A percentile compares a stretch with the other conserved stretches of the same genome.
phyloP scores from a whole-genome alignment of 176 grass and related monocot genomes.

The Chrysopogon serrulatus region DNA sequence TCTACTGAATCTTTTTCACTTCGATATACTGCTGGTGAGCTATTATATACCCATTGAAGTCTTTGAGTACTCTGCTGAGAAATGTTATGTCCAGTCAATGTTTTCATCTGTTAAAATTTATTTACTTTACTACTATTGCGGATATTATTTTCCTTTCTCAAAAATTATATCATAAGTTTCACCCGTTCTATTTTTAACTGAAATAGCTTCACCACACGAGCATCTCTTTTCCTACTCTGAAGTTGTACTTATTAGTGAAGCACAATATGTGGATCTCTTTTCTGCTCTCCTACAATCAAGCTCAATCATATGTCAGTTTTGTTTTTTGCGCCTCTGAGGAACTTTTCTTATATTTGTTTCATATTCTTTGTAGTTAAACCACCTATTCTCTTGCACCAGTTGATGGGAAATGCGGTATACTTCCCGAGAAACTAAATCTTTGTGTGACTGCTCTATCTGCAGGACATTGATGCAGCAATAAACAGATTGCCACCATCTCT shows the following conservation, averaged over 20 bases:
- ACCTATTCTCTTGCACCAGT: background rate
- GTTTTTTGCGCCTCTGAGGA: background rate
- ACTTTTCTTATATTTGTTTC: background rate
- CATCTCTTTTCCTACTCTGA: background rate
- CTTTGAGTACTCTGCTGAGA: background rate
- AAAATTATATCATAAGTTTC: background rate
- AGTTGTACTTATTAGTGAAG: background rate
- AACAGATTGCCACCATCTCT: constrained; percentile 50
- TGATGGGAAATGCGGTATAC: background rate
- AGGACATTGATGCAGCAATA: constrained; percentile 77
- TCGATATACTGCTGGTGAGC: constrained; percentile 65
- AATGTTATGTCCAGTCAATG: background rate
- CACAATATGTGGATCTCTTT: background rate
- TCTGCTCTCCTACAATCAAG: background rate
- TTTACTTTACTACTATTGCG: background rate
- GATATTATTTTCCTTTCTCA: background rate
- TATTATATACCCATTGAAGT: background rate
- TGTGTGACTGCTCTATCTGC: constrained; percentile 22
- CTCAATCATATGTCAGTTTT: background rate
- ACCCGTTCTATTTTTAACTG: background rate
- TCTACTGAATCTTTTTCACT: constrained; percentile 85
- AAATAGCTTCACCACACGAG: too few relatives aligned
- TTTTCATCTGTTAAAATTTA: background rate
- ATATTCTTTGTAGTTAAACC: background rate
- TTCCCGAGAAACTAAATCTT: background rate